Percentiles rank a stretch among this genome's conserved stretches.
phyloP scores from a whole-genome alignment of 192 early-diverging fungal genomes.

The Endogone sp. region DNA sequence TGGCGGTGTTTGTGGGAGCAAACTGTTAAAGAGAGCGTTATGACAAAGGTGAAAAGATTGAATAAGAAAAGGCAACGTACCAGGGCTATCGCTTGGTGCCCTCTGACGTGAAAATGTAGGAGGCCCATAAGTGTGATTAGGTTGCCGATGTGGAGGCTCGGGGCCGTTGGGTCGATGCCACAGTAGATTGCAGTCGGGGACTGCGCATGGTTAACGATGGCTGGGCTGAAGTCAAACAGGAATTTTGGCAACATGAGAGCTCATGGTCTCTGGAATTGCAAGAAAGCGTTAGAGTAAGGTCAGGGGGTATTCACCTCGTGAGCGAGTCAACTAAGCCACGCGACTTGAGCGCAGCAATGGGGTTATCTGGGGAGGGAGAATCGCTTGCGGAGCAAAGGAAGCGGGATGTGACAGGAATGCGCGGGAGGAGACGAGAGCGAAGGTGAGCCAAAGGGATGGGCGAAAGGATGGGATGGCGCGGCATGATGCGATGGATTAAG shows the following conservation, averaged over 20 bases:
- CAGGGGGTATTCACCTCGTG: not conserved
- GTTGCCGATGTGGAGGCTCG: slow-evolving; percentile 89
- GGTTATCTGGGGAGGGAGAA: not conserved
- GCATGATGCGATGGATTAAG: too few relatives aligned
- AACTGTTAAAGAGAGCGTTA: not conserved
- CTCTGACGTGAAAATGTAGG: slow-evolving; percentile 79
- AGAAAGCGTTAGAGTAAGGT: too few relatives aligned
- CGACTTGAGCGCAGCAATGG: not conserved
- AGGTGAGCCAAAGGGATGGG: too few relatives aligned
- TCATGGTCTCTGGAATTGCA: too few relatives aligned
- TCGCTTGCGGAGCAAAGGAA: not conserved
- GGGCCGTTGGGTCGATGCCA: slow-evolving; percentile 93
- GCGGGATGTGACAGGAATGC: too few relatives aligned
- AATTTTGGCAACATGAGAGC: too few relatives aligned
- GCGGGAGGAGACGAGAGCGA: too few relatives aligned
- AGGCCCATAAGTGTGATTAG: slow-evolving; percentile 80
- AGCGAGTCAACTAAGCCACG: not conserved
- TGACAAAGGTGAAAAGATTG: not conserved
- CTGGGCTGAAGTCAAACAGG: slow-evolving; percentile 28
- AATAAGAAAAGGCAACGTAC: not conserved
- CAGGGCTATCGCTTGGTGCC: slow-evolving; percentile 79
- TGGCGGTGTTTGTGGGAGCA: slow-evolving; percentile 6
- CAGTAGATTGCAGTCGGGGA: slow-evolving; percentile 67
- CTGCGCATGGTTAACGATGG: slow-evolving; percentile 38
- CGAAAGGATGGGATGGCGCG: too few relatives aligned